Percentiles rank a stretch among this genome's conserved stretches.
These are phyloP conservation scores for Pichia sp. DNA, from an alignment of 1,139 yeast species.

Conservation along the genomic window DNA sequence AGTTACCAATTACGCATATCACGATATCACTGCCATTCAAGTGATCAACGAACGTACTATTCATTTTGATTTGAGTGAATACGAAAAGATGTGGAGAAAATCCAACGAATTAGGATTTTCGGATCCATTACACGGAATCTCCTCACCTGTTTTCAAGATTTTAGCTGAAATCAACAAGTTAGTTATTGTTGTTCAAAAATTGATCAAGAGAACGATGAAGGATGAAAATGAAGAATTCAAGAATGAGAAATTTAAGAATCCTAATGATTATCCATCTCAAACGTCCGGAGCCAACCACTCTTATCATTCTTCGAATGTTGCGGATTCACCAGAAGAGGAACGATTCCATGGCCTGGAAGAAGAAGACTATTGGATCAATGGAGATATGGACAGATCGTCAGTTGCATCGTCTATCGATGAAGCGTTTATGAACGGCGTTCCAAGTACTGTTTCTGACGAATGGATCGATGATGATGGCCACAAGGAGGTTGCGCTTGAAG, in stretches of 20 bases:
- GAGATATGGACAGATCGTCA: slow-evolving; percentile 8
- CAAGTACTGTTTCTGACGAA: slow-evolving; percentile 13
- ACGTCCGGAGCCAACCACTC: background rate
- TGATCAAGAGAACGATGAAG: slow-evolving; percentile 39
- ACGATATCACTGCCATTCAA: slow-evolving; percentile 69
- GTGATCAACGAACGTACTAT: slow-evolving; percentile 52
- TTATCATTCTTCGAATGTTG: background rate
- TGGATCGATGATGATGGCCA: slow-evolving; percentile 18
- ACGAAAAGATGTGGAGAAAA: slow-evolving; percentile 50
- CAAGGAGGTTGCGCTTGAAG: slow-evolving; percentile 13
- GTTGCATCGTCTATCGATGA: slow-evolving; percentile 15
- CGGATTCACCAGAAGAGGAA: slow-evolving; percentile 12
- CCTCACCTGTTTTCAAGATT: slow-evolving; percentile 61
- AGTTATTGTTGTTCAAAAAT: slow-evolving; percentile 36
- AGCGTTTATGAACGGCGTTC: slow-evolving; percentile 10
- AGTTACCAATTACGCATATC: slow-evolving; percentile 79
- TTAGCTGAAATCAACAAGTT: slow-evolving; percentile 70
- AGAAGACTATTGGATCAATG: slow-evolving; percentile 16
- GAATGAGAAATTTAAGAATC: slow-evolving; percentile 1
- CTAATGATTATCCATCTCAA: background rate
- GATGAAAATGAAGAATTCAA: slow-evolving; percentile 16
- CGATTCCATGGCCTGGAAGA: slow-evolving; percentile 4
- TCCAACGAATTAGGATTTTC: slow-evolving; percentile 38
- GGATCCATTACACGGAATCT: slow-evolving; percentile 73
- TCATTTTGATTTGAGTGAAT: slow-evolving; percentile 54